phyloP scores from a whole-genome alignment of 768 basidiomycete genomes.

The Strobilomyces dryophilus region DNA sequence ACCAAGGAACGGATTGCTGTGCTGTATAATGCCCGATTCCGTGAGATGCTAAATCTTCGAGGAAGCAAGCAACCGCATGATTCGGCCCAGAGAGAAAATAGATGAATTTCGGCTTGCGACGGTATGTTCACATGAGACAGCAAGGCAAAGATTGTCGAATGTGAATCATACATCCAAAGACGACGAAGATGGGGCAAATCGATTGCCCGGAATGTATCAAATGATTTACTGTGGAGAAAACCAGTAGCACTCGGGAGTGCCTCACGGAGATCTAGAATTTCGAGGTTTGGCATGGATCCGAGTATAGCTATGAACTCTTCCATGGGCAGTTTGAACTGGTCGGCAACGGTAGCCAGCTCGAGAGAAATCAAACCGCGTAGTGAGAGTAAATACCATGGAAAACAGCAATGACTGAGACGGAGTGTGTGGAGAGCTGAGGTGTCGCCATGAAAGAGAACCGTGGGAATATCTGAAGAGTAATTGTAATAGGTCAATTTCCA shows the following conservation, averaged over 20 bases:
- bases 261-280: too few relatives aligned
- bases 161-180: neutral
- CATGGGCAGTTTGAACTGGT: neutral
- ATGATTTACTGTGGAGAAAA: too few relatives aligned
- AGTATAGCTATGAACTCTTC: neutral
- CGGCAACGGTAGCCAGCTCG: neutral
- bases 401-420: too few relatives aligned
- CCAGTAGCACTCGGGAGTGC: too few relatives aligned
- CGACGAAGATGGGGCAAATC: neutral
- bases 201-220: neutral
- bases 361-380: neutral
- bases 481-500: neutral
- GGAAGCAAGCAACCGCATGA: neutral
- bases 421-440: neutral
- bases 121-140: too few relatives aligned
- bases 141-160: too few relatives aligned
- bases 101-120: too few relatives aligned
- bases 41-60: neutral
- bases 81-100: too few relatives aligned
- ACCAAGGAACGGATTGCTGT: neutral
- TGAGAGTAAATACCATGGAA: neutral
- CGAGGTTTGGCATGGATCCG: neutral
- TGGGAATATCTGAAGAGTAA: too few relatives aligned
- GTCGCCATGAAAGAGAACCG: neutral
- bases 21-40: neutral